phyloP scores from a whole-genome alignment of 805 yeast species.

The Zygosaccharomyces pseudorouxii region DNA sequence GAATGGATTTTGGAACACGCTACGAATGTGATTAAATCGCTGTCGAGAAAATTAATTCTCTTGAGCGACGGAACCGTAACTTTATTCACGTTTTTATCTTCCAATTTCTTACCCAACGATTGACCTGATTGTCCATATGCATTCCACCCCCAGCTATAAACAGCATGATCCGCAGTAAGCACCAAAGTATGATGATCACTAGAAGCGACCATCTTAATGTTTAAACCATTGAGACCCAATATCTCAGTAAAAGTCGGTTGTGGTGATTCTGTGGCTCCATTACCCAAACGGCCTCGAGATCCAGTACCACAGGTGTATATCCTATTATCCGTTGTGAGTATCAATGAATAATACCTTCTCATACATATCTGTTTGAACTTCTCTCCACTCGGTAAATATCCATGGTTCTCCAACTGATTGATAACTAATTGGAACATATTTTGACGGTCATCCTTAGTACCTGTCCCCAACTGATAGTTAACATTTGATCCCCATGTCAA shows the following conservation, averaged over 20 bases:
- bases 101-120: constrained; percentile 30
- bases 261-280: constrained; percentile 39
- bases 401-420: constrained; percentile 18
- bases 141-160: constrained; percentile 80
- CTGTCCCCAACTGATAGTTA: constrained; percentile 61
- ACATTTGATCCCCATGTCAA: constrained; percentile 60
- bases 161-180: constrained; percentile 46
- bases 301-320: constrained; percentile 63
- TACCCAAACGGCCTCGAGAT: constrained; percentile 68
- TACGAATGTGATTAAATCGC: constrained; percentile 39
- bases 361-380: constrained; percentile 47
- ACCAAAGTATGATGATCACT: constrained; percentile 69
- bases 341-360: constrained; percentile 62
- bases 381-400: constrained; percentile 4
- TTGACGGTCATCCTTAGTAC: constrained; percentile 52
- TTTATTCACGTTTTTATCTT: constrained; percentile 27
- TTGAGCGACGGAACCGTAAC: constrained; percentile 25
- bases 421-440: constrained; percentile 40
- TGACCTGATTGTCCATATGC: constrained; percentile 63
- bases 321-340: constrained; percentile 50
- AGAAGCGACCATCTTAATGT: constrained; percentile 40
- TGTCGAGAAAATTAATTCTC: constrained; percentile 22
- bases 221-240: constrained; percentile 35
- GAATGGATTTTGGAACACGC: constrained; percentile 69
- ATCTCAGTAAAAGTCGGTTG: constrained; percentile 45